Conservation (phyloP, 2,329 filamentous ascomycete genomes). For the Fusarium irregulare region DNA sequence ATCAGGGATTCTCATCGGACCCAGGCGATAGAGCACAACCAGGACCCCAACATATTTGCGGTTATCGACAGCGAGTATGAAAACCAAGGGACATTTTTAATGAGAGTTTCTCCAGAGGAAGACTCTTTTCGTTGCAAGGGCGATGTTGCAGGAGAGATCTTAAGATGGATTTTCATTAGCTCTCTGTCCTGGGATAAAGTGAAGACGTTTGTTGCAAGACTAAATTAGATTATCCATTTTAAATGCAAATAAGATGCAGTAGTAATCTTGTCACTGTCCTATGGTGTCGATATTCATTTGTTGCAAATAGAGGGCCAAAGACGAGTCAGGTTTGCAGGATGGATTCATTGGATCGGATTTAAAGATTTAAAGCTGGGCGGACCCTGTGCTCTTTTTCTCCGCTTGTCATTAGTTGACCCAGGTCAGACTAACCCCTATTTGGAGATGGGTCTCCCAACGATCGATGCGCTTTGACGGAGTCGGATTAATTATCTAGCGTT, state of each 20-base stretch:
- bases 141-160: not conserved
- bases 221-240: not conserved
- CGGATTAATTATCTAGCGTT: not conserved
- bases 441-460: no score
- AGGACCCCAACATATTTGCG: not conserved
- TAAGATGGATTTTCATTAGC: not conserved
- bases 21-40: no score
- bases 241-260: not conserved
- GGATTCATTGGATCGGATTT: no score
- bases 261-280: not conserved
- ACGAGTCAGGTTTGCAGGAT: no score
- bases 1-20: not conserved
- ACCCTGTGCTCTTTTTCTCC: no score
- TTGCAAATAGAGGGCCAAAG: no score
- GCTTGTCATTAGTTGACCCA: no score
- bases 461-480: no score
- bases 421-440: no score
- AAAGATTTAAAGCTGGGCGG: no score
- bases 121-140: not conserved
- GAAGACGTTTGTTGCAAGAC: not conserved
- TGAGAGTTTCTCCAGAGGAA: not conserved
- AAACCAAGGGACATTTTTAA: not conserved
- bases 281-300: no score
- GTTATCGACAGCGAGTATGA: not conserved
- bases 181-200: not conserved